Percentiles rank a stretch among this genome's conserved stretches.
These are phyloP conservation scores for Echeveria elegans DNA, from an alignment of 164 flowering plant genomes.

Conservation along the genomic window DNA sequence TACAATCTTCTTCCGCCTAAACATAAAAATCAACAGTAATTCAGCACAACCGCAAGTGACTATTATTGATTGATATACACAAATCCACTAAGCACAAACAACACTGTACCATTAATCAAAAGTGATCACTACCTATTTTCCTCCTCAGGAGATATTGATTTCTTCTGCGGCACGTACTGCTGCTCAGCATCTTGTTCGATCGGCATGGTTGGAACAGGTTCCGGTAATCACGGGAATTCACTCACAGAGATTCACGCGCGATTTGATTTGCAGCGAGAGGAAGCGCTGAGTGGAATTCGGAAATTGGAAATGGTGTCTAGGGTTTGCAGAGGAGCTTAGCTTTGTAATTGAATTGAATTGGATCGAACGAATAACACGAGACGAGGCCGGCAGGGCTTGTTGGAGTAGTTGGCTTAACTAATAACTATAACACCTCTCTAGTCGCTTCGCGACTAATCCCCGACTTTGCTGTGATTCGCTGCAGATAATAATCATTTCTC, in stretches of 20 bases:
- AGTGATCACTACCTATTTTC: constrained; percentile 37
- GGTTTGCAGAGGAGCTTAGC: not conserved
- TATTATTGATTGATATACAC: too few species aligned
- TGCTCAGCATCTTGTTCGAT: constrained; percentile 20
- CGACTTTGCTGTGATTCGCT: too few species aligned
- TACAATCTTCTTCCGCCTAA: constrained; percentile 71
- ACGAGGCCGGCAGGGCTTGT: too few species aligned
- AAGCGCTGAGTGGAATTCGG: not conserved
- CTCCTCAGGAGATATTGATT: constrained; percentile 36
- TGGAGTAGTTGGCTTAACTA: too few species aligned
- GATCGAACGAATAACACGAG: too few species aligned
- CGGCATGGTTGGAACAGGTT: not conserved
- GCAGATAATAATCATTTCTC: too few species aligned
- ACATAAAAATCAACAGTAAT: not conserved
- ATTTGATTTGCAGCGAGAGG: too few species aligned
- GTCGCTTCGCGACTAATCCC: too few species aligned
- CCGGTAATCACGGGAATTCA: not conserved
- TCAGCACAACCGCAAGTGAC: not conserved
- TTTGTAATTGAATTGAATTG: not conserved
- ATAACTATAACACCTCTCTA: too few species aligned
- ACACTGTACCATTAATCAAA: too few species aligned
- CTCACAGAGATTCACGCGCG: too few species aligned
- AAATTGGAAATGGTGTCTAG: not conserved
- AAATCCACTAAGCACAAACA: not conserved
- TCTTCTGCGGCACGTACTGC: too few species aligned